Evolutionary conservation across 176 grass and related monocot genomes (phyloP).

Genomic region (Oryza australiensis): DNA sequence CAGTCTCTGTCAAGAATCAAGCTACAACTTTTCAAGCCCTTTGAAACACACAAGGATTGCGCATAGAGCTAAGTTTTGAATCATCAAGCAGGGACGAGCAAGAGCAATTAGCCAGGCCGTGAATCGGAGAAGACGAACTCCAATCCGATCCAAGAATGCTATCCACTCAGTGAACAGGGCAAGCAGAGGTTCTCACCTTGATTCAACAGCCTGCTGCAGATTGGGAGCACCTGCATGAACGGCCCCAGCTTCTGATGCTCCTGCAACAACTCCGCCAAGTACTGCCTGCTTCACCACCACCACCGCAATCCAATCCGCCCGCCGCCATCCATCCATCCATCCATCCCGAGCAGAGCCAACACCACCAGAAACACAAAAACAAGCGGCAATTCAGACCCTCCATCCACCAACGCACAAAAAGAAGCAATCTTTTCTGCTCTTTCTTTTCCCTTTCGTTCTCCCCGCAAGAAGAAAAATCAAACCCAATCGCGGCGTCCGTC

Average conservation of each 20-base stretch:
- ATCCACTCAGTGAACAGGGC: background rate
- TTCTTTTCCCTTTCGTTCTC: background rate
- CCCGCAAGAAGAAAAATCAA: background rate
- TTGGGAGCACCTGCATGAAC: conserved; percentile 90
- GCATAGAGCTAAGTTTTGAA: conserved; percentile 10
- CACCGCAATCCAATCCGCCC: conserved; percentile 20
- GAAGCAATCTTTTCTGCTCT: conserved; percentile 27
- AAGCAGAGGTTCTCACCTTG: conserved; percentile 55
- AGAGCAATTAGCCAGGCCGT: background rate
- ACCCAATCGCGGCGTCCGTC: conserved; percentile 18
- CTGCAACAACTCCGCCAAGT: conserved; percentile 79
- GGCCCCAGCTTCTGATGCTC: conserved; percentile 89
- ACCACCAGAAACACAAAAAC: background rate
- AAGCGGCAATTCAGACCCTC: conserved; percentile 32
- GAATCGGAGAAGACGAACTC: conserved; percentile 5
- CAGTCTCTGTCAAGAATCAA: conserved; percentile 16
- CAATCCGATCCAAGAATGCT: conserved; percentile 37
- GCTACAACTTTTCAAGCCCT: conserved; percentile 11
- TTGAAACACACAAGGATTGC: background rate
- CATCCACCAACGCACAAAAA: background rate
- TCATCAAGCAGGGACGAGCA: background rate
- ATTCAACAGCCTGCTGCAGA: conserved; percentile 73
- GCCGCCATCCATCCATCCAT: background rate
- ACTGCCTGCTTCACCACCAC: conserved; percentile 57
- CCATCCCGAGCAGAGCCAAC: conserved; percentile 22